Evolutionary conservation across 1,284 basidiomycete genomes (phyloP).

Genomic region (Quambalaria eucalypti): DNA sequence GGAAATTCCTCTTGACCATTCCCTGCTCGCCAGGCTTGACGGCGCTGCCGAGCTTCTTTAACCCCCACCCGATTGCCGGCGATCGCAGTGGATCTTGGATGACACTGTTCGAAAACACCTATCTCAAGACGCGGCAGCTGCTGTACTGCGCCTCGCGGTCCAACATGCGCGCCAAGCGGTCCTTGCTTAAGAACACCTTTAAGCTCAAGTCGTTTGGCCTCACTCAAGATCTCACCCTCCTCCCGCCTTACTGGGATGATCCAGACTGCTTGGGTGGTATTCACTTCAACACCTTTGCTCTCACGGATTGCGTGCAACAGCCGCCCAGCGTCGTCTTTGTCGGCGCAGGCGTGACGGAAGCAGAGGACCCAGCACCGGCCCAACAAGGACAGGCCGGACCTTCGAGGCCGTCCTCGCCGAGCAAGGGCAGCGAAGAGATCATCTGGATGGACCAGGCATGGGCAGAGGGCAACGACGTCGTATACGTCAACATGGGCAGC

Average conservation of each 20-base stretch:
- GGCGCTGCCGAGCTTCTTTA: conserved; percentile 9
- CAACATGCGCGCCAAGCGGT: no score
- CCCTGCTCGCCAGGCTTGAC: conserved; percentile 23
- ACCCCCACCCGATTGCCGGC: conserved; percentile 25
- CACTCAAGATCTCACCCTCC: conserved; percentile 13
- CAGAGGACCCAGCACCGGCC: not conserved
- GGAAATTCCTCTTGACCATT: conserved; percentile 23
- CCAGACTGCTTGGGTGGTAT: not conserved
- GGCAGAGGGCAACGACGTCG: conserved; percentile 19
- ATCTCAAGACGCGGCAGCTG: not conserved
- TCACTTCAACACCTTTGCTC: conserved; percentile 14
- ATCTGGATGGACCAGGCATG: conserved; percentile 28
- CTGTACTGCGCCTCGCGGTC: not conserved
- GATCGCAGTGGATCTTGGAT: conserved; percentile 7
- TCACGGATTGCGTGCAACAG: conserved; percentile 14
- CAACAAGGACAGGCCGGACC: conserved; percentile 8
- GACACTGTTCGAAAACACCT: conserved; percentile 11
- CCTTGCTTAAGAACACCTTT: not conserved
- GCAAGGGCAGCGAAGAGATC: conserved; percentile 4
- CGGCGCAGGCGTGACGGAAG: conserved; percentile 8
- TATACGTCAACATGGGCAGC: conserved; percentile 44
- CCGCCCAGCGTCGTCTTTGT: conserved; percentile 16
- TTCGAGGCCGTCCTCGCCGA: not conserved
- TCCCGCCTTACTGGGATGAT: conserved; percentile 1
- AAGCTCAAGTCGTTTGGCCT: conserved; percentile 14